Evolutionary conservation across 2,329 filamentous ascomycete species (phyloP), one percentile per base, ranked within the genome.

Genomic region (Gyromitra esculenta): DNA sequence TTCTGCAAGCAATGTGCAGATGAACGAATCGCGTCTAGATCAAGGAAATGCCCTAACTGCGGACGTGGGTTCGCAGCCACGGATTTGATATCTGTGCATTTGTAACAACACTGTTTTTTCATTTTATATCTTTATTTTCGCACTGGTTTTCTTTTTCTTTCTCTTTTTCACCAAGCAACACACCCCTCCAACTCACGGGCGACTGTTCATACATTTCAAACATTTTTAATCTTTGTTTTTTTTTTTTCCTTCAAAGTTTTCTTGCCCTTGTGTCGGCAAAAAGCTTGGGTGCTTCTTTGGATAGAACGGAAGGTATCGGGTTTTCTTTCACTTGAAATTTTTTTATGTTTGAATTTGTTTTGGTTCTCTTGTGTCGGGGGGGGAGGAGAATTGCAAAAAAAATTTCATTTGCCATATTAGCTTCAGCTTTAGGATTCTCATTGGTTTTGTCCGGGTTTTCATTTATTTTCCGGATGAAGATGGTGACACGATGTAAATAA

Each of bases 11-110:
- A 90, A 62, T 99, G 96, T 82, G 92, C 98, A 31, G 93, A 97
- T 79, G 92, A 96, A 81, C 91, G 96, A 73, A 90, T 97, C 77
- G 90, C 89, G 59, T 97, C 96, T 82, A 92, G 96, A 45, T 94
- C 95, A 85, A 89, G 96, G 80, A 98, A 98, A 84, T 99, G 96
- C 82, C 96, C 96, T 1, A 95, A 93, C 81, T 99, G 96, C 86
- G 93, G 92, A 81, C 92, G 92, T 84, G 90, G 93, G 2, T 99
- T 99, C 83, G 95, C 97, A 81, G 92, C 90, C 83, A 92, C 92
- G 84, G 96, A 99, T 83, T 90, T 93, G 77, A 96, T 97, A 93
- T 85, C 88, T 25, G 88, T 90, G 64, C 89, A 91, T 82, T 83
- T 86, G 81, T 79, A 79, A 76, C 65, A 75, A n/a, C 66, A 77